These are phyloP conservation scores for Didymella glomerata DNA, from an alignment of 2,329 filamentous ascomycete genomes.

Conservation along the genomic window DNA sequence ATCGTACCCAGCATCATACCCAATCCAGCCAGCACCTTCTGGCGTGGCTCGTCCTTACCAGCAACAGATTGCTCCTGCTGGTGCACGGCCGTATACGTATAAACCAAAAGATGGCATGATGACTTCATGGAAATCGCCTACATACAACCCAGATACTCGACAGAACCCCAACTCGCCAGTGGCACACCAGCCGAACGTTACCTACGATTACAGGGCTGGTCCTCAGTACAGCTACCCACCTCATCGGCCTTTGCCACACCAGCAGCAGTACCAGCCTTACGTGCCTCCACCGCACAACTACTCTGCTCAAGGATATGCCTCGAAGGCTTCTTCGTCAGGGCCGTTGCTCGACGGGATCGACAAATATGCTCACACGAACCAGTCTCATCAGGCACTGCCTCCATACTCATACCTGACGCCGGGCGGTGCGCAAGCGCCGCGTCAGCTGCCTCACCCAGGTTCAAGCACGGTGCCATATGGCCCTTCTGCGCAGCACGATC, in stretches of 20 bases:
- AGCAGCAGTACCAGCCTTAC: conserved; percentile 40
- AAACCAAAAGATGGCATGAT: conserved; percentile 44
- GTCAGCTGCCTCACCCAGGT: conserved; percentile 30
- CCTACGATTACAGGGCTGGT: conserved; percentile 43
- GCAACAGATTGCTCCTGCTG: conserved; percentile 29
- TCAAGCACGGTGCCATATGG: conserved; percentile 27
- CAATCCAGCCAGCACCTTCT: conserved; percentile 55
- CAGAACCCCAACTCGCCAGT: conserved; percentile 51
- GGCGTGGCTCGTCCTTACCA: conserved; percentile 46
- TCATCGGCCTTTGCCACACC: conserved; percentile 27
- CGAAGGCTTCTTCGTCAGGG: conserved; percentile 33
- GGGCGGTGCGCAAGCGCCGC: conserved; percentile 22
- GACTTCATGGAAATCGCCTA: conserved; percentile 39
- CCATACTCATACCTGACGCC: conserved; percentile 38
- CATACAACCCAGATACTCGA: conserved; percentile 45
- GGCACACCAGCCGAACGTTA: conserved; percentile 50
- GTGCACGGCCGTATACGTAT: conserved; percentile 42
- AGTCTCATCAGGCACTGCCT: conserved; percentile 31
- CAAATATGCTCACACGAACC: conserved; percentile 39
- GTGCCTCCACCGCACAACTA: conserved; percentile 37
- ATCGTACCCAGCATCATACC: conserved; percentile 52
- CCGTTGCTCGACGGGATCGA: conserved; percentile 34
- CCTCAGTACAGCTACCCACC: conserved; percentile 38
- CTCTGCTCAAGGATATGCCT: conserved; percentile 36
- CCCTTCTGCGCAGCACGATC: conserved; percentile 26